These are phyloP conservation scores for Corchorus capsularis DNA, from an alignment of 345 rosid species.

Conservation along the genomic window DNA sequence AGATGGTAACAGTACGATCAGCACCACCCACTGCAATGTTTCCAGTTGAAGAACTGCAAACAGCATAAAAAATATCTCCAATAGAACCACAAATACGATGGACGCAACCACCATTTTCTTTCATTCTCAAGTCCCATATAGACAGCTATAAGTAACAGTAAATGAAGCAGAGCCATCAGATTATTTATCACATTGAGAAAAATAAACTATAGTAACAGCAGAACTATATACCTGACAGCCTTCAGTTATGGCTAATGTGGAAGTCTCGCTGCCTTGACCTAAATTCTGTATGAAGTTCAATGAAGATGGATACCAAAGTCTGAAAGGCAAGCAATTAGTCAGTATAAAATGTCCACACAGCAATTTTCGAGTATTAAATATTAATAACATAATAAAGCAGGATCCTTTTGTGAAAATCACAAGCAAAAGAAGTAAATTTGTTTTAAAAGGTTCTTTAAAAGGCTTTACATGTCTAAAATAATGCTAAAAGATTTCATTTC, in stretches of 20 bases:
- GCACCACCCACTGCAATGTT: constrained; percentile 67
- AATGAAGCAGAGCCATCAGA: constrained; percentile 20
- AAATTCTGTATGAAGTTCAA: constrained; percentile 49
- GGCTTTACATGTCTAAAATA: too few species aligned
- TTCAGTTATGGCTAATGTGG: constrained; percentile 56
- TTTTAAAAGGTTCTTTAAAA: too few species aligned
- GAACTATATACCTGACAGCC: constrained; percentile 58
- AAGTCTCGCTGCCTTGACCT: constrained; percentile 44
- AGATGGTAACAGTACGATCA: constrained; percentile 65
- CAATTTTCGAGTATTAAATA: background rate
- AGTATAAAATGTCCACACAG: constrained; percentile 14
- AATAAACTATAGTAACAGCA: background rate
- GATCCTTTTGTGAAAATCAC: too few species aligned
- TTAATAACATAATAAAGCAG: background rate
- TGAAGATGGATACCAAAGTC: constrained; percentile 68
- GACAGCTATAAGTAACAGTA: constrained; percentile 45
- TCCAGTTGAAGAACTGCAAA: constrained; percentile 56
- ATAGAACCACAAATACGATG: constrained; percentile 58
- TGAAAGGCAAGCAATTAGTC: constrained; percentile 32
- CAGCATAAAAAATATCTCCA: constrained; percentile 58
- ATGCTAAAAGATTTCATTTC: too few species aligned
- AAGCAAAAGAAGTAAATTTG: too few species aligned
- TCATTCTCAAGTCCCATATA: constrained; percentile 67
- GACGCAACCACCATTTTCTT: constrained; percentile 68
- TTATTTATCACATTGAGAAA: constrained; percentile 12